phyloP scores from a whole-genome alignment of 2,329 filamentous ascomycete species.

The Onygenales sp. region DNA sequence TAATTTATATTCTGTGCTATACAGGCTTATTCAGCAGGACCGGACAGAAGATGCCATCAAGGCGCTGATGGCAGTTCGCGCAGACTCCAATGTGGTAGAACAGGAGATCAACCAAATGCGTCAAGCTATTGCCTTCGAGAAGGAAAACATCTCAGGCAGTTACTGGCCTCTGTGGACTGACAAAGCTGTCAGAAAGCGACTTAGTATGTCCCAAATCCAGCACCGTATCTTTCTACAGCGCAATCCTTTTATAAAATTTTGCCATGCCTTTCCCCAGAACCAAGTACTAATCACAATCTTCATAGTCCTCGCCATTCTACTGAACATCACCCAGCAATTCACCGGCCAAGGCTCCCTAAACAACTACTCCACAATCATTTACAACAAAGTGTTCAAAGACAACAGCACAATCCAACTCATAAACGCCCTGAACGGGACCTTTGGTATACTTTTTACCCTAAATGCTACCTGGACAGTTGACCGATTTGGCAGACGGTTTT shows the following conservation, averaged over 20 bases:
- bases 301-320: conserved; percentile 48
- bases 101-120: conserved; percentile 56
- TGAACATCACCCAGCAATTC: conserved; percentile 64
- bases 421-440: conserved; percentile 65
- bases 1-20: neutral
- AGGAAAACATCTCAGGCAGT: conserved; percentile 52
- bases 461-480: conserved; percentile 67
- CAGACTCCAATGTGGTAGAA: conserved; percentile 53
- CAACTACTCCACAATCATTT: conserved; percentile 64
- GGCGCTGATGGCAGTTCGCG: neutral
- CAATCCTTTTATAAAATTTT: no score
- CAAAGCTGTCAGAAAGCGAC: conserved; percentile 56
- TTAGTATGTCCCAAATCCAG: conserved; percentile 20
- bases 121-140: conserved; percentile 62
- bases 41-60: neutral
- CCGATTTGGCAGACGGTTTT: conserved; percentile 57
- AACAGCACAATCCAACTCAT: conserved; percentile 57
- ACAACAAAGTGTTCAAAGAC: conserved; percentile 53
- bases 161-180: conserved; percentile 63
- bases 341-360: conserved; percentile 65
- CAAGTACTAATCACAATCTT: no score
- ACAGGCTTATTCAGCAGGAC: neutral
- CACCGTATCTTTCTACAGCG: no score
- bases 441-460: conserved; percentile 62
- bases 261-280: no score